Evolutionary conservation across 2,329 filamentous ascomycete genomes (phyloP).

Genomic region (Leptoxyphium fumago): DNA sequence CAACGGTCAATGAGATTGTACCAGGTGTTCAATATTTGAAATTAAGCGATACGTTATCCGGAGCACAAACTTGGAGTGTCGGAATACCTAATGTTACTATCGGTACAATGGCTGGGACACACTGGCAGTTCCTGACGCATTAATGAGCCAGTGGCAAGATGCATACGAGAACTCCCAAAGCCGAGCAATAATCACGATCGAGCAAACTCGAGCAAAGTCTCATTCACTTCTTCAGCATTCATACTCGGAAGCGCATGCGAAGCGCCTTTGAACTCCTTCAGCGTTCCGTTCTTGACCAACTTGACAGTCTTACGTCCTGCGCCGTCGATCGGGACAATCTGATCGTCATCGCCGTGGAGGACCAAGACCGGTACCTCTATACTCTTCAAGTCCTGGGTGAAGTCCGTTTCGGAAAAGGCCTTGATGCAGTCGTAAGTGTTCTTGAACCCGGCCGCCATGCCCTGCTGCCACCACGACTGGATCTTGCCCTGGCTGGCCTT

Average conservation of each 20-base stretch:
- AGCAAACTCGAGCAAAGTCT: conserved; percentile 1
- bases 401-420: conserved; percentile 3
- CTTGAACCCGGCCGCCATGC: conserved; percentile 1
- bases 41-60: too few relatives aligned
- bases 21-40: too few relatives aligned
- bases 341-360: conserved; percentile 3
- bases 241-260: conserved; percentile 2
- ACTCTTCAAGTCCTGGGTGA: conserved; percentile 1
- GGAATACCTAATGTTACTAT: too few relatives aligned
- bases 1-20: too few relatives aligned
- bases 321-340: conserved; percentile 1
- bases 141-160: too few relatives aligned
- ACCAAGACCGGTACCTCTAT: conserved; percentile 1
- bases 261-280: conserved; percentile 1
- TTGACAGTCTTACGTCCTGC: conserved; percentile 1
- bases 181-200: conserved; percentile 1
- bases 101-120: too few relatives aligned
- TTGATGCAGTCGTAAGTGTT: conserved; percentile 1
- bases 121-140: too few relatives aligned
- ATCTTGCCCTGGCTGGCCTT: conserved; percentile 2
- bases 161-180: too few relatives aligned
- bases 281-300: conserved; percentile 1
- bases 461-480: conserved; percentile 3
- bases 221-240: conserved; percentile 1
- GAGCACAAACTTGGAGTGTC: too few relatives aligned